A percentile compares a stretch with the other conserved stretches of the same genome.
phyloP scores from a whole-genome alignment of 2,329 filamentous ascomycete species.

The Ophiostoma pallidulum region DNA sequence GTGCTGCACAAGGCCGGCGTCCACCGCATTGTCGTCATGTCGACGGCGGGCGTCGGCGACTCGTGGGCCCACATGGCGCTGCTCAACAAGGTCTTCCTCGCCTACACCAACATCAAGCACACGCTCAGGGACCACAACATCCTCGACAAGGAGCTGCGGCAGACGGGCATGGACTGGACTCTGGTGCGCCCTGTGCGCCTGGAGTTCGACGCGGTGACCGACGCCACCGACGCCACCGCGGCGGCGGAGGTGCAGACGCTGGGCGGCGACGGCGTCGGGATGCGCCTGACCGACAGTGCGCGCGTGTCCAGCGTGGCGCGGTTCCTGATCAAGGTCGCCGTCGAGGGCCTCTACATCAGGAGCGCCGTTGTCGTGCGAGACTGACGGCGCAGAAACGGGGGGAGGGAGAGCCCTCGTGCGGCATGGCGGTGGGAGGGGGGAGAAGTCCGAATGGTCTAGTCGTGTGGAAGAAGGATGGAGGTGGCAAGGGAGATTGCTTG shows the following conservation, averaged over 20 bases:
- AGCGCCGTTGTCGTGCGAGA: background rate
- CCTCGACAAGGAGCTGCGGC: conserved; percentile 28
- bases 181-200: conserved; percentile 27
- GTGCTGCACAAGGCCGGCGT: conserved; percentile 25
- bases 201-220: conserved; percentile 25
- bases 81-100: conserved; percentile 28
- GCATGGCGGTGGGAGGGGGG: too few relatives aligned
- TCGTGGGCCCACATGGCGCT: conserved; percentile 27
- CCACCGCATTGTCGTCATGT: conserved; percentile 29
- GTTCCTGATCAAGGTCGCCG: conserved; percentile 27
- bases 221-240: too few relatives aligned
- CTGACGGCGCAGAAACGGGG: too few relatives aligned
- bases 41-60: conserved; percentile 30
- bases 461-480: background rate
- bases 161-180: conserved; percentile 28
- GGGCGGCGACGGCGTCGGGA: conserved; percentile 24
- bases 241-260: conserved; percentile 21
- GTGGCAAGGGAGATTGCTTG: background rate
- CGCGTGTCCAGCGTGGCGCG: conserved; percentile 22
- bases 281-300: conserved; percentile 24
- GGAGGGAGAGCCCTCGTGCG: too few relatives aligned
- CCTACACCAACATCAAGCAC: conserved; percentile 31
- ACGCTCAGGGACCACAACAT: conserved; percentile 29
- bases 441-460: too few relatives aligned
- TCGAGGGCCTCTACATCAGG: conserved; percentile 18